A percentile compares a stretch with the other conserved stretches of the same genome.
phyloP scores from a whole-genome alignment of 2,329 filamentous ascomycete genomes.

The Pseudogymnoascus pannorum region DNA sequence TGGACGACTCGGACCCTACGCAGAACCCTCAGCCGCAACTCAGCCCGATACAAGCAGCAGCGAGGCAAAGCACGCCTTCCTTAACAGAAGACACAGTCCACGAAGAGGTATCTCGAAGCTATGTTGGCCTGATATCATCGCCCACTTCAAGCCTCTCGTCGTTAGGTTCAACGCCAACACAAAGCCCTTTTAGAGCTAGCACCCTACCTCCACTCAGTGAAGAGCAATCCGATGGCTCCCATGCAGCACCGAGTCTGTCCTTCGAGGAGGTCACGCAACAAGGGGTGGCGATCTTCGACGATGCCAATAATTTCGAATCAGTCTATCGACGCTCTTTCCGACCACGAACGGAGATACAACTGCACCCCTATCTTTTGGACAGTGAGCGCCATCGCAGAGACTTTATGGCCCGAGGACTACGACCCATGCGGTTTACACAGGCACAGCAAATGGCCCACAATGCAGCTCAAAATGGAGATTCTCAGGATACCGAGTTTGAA shows the following conservation, averaged over 20 bases:
- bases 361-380: slow-evolving; percentile 29
- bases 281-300: background rate
- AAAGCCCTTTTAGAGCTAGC: background rate
- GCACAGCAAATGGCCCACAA: slow-evolving; percentile 17
- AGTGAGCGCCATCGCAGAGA: slow-evolving; percentile 26
- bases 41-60: background rate
- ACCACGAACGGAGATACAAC: slow-evolving; percentile 27
- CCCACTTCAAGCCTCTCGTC: slow-evolving; percentile 26
- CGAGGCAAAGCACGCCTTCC: background rate
- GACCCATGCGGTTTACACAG: slow-evolving; percentile 23
- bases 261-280: background rate
- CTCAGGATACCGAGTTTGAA: slow-evolving; percentile 21
- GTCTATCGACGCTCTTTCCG: slow-evolving; percentile 20
- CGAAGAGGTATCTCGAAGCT: slow-evolving; percentile 34
- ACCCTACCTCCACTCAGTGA: background rate
- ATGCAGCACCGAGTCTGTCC: background rate
- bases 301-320: background rate
- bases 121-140: slow-evolving; percentile 33
- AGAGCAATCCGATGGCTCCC: background rate
- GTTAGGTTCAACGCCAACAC: slow-evolving; percentile 15
- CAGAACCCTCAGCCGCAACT: background rate
- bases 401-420: slow-evolving; percentile 24
- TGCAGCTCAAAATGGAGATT: slow-evolving; percentile 17
- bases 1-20: background rate
- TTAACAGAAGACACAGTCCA: slow-evolving; percentile 10